Conservation (phyloP, 164 flowering plant species). For the Berberis vulgaris region DNA sequence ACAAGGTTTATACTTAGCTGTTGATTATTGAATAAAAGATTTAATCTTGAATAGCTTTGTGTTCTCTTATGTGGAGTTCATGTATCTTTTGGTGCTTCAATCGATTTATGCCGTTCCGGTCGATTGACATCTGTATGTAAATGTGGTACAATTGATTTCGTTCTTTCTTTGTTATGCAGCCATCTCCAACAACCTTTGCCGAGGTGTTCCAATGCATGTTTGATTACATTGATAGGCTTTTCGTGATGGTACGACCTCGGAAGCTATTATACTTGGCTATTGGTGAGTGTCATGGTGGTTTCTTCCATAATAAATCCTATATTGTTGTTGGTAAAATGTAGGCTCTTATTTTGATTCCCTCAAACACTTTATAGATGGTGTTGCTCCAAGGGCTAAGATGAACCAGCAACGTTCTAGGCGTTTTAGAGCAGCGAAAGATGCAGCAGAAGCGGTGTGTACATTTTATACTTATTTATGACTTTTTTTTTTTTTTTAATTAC, state of each 20-base stretch:
- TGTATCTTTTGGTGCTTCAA: too few species aligned
- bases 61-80: too few species aligned
- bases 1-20: too few species aligned
- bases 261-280: constrained; percentile 91
- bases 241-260: constrained; percentile 89
- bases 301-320: neutral
- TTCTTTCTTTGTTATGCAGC: constrained; percentile 46
- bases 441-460: constrained; percentile 70
- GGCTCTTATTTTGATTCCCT: neutral
- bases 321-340: neutral
- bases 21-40: too few species aligned
- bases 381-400: constrained; percentile 99
- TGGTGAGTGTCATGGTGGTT: constrained; percentile 39
- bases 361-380: constrained; percentile 58
- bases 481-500: neutral
- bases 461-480: constrained; percentile 8
- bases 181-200: constrained; percentile 76
- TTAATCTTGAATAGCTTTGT: too few species aligned
- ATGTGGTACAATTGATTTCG: neutral
- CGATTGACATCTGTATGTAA: too few species aligned
- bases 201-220: constrained; percentile 79
- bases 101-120: too few species aligned
- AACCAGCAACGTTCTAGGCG: constrained; percentile 96
- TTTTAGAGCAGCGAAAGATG: constrained; percentile 96
- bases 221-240: constrained; percentile 31